Evolutionary conservation across 2,329 filamentous ascomycete species (phyloP).

Genomic region (Pseudopithomyces chartarum): DNA sequence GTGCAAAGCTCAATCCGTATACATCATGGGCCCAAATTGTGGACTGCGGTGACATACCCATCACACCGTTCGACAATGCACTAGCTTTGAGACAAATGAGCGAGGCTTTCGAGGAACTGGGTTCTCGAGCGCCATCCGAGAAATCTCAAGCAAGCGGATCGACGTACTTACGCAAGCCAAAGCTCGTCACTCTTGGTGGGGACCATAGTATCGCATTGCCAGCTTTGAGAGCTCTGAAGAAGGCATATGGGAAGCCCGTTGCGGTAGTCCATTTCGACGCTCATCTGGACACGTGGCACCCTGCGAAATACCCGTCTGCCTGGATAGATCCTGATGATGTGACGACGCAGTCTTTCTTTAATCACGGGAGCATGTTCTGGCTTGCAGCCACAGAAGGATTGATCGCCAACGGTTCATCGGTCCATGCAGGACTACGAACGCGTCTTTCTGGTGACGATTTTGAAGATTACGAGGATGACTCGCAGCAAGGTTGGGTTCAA

Average conservation of each 20-base stretch:
- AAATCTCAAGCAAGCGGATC: slow-evolving; percentile 45
- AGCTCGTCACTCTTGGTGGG: slow-evolving; percentile 55
- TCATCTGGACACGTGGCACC: slow-evolving; percentile 87
- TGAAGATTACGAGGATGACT: slow-evolving; percentile 74
- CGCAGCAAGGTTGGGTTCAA: slow-evolving; percentile 75
- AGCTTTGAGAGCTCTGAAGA: slow-evolving; percentile 55
- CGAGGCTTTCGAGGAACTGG: slow-evolving; percentile 75
- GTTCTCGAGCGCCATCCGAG: slow-evolving; percentile 48
- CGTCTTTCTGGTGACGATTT: slow-evolving; percentile 68
- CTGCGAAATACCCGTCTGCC: slow-evolving; percentile 75
- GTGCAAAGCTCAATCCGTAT: slow-evolving; percentile 84
- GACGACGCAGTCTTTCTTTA: slow-evolving; percentile 74
- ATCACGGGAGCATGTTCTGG: slow-evolving; percentile 92
- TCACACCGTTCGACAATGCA: slow-evolving; percentile 84
- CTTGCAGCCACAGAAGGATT: slow-evolving; percentile 81
- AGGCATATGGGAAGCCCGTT: slow-evolving; percentile 51
- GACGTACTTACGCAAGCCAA: slow-evolving; percentile 50
- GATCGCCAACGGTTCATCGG: slow-evolving; percentile 73
- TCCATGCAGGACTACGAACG: slow-evolving; percentile 84
- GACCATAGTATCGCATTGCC: slow-evolving; percentile 58
- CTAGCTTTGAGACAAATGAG: slow-evolving; percentile 85
- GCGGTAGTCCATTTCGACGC: slow-evolving; percentile 59
- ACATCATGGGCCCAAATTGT: slow-evolving; percentile 76
- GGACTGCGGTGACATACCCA: slow-evolving; percentile 89
- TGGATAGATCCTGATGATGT: slow-evolving; percentile 63